Base-by-base conservation (phyloP, 2,329 filamentous ascomycete species). In the Pseudogymnoascus sp. region DNA sequence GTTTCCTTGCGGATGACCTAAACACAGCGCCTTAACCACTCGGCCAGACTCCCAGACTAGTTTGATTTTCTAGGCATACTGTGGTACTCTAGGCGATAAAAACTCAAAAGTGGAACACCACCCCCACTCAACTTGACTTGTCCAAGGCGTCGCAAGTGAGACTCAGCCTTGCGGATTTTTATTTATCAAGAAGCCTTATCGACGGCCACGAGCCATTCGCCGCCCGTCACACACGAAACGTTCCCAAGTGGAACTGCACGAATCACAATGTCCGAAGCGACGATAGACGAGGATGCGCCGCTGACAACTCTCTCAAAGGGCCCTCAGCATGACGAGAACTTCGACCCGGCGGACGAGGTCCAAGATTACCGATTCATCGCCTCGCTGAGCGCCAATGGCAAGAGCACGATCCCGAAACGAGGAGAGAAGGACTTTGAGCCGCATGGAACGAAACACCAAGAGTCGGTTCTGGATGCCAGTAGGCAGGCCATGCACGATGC, bases 381-480 rank as follows among this genome's bases (percentile, higher is more conserved):
- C 3, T 77, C 81, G 31, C 75, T 83, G 65, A 79, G 81, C 65
- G 73, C 77, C 65, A 82, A 78, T 55, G 74, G 80, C 45, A 81
- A 81, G 7, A 74, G 79, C 60, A 84, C 85, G 68, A 82, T 92
- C 10, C 91, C 96, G 37, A 92, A 93, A 67, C 91, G 92, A 66
- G 94, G 94, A 65, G 92, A 96, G 74, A 99, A 99, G 75, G 94
- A 99, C 77, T 99, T 97, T 74, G 94, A 97, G 76, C 87, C 90
- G 29, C 92, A 97, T 75, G 90, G 90, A 58, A 97, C 94, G 2
- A 83, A 84, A 33, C 85, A 90, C 33, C 94, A 99, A 75, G 85
- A 88, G 67, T 81, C 83, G 63, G 84, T 88, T 7, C 85, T 99
- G 60, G 88, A 91, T 70, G 84, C 89, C 55, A 96, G 91, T 65